A percentile compares a stretch with the other conserved stretches of the same genome.
These are phyloP conservation scores for Geotrichum ghanense DNA, from an alignment of 805 yeast genomes.

Conservation along the genomic window DNA sequence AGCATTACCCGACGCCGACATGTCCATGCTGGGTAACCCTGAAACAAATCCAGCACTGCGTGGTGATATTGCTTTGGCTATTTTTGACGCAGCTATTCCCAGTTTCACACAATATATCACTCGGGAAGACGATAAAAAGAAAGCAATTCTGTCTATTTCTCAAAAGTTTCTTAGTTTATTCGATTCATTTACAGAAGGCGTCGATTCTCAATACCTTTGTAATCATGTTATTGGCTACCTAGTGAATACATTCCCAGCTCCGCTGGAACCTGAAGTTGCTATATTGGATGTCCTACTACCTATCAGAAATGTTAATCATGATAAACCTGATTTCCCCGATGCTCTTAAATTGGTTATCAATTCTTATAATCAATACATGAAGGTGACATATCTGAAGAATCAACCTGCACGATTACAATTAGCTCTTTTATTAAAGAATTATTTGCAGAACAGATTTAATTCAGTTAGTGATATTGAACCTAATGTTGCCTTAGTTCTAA, in stretches of 20 bases:
- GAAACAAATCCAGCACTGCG: slow-evolving; percentile 70
- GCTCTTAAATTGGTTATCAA: slow-evolving; percentile 59
- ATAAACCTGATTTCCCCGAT: slow-evolving; percentile 39
- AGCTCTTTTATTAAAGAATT: not conserved
- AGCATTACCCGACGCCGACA: slow-evolving; percentile 75
- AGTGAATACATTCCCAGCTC: slow-evolving; percentile 25
- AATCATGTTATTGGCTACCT: slow-evolving; percentile 51
- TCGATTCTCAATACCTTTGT: slow-evolving; percentile 58
- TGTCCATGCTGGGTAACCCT: slow-evolving; percentile 75
- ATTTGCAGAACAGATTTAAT: not conserved
- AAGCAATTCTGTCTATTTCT: slow-evolving; percentile 28
- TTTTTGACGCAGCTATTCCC: slow-evolving; percentile 57
- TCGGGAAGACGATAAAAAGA: slow-evolving; percentile 22
- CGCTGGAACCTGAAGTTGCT: slow-evolving; percentile 17
- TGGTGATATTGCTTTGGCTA: slow-evolving; percentile 61
- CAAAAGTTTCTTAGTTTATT: slow-evolving; percentile 44
- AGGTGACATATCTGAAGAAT: slow-evolving; percentile 8
- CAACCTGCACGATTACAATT: slow-evolving; percentile 1
- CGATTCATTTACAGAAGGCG: slow-evolving; percentile 48
- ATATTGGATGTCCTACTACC: slow-evolving; percentile 54
- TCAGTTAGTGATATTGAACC: not conserved
- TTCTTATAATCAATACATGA: slow-evolving; percentile 35
- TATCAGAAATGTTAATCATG: slow-evolving; percentile 39
- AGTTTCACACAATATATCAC: slow-evolving; percentile 26
- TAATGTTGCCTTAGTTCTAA: not conserved